Percentiles rank a stretch among this genome's conserved stretches.
phyloP scores from a whole-genome alignment of 2,329 filamentous ascomycete species.

The Trichophyton benhamiae region DNA sequence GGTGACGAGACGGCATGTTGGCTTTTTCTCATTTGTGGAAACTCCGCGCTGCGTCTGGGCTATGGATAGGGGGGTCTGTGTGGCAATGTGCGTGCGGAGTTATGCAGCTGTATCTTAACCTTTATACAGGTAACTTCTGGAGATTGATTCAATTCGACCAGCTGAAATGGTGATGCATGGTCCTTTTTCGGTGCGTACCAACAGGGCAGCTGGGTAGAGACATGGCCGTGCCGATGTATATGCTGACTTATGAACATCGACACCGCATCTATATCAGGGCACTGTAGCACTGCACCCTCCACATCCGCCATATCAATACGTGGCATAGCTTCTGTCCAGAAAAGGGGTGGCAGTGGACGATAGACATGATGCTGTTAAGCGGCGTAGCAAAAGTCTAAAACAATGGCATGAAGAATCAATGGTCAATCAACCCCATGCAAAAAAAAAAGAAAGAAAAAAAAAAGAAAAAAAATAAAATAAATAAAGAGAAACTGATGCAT shows the following conservation, averaged over 20 bases:
- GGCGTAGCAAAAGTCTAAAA: conserved; percentile 3
- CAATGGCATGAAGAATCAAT: not conserved
- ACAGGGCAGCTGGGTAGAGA: too few species aligned
- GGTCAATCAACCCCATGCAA: not conserved
- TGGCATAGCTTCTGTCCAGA: not conserved
- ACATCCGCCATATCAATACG: not conserved
- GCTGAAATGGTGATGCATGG: not conserved
- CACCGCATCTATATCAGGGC: not conserved
- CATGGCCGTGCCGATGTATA: too few species aligned
- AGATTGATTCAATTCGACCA: not conserved
- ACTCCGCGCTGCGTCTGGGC: not conserved
- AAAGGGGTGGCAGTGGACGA: not conserved
- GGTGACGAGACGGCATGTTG: not conserved
- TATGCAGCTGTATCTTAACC: not conserved
- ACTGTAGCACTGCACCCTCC: not conserved
- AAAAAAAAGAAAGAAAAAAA: not conserved
- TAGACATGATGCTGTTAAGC: not conserved
- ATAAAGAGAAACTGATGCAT: not conserved
- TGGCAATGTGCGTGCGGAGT: not conserved
- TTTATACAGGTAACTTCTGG: not conserved
- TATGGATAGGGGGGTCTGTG: not conserved
- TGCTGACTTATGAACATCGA: not conserved
- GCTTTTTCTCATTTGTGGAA: conserved; percentile 1
- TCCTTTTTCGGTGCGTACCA: not conserved
- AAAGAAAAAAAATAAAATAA: too few species aligned